These are phyloP conservation scores for Telfairia occidentalis DNA, from an alignment of 331 rosid species.

Conservation along the genomic window DNA sequence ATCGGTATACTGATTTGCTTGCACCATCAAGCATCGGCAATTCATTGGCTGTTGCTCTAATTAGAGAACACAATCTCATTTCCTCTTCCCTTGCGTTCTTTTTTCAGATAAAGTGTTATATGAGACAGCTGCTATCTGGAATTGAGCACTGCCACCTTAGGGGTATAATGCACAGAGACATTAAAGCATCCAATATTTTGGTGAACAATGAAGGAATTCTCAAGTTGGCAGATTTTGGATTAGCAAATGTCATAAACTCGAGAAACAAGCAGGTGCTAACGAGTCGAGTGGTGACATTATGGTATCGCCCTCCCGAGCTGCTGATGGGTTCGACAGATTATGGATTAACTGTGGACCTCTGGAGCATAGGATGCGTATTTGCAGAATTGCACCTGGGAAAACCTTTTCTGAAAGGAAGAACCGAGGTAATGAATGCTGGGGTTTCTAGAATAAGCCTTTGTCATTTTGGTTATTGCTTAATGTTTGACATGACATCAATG, in stretches of 20 bases:
- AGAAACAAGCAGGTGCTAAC: conserved; percentile 55
- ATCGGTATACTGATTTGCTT: background rate
- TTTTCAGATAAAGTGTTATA: conserved; percentile 73
- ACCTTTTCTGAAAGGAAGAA: conserved; percentile 92
- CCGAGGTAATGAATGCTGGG: conserved; percentile 48
- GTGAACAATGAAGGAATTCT: conserved; percentile 78
- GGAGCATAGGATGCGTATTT: conserved; percentile 97
- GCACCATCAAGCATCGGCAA: background rate
- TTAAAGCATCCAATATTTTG: conserved; percentile 80
- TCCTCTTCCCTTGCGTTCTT: background rate
- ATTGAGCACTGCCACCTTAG: conserved; percentile 88
- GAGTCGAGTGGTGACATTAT: conserved; percentile 85
- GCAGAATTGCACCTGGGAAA: conserved; percentile 71
- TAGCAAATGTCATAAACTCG: conserved; percentile 58
- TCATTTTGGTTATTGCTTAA: background rate
- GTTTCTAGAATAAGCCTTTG: background rate
- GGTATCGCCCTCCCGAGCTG: conserved; percentile 99
- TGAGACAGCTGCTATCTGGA: conserved; percentile 89
- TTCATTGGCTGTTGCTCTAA: background rate
- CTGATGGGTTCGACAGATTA: conserved; percentile 87
- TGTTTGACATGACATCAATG: conserved; percentile 6
- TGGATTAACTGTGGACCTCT: conserved; percentile 80
- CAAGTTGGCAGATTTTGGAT: conserved; percentile 89
- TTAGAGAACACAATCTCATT: background rate
- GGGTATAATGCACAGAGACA: conserved; percentile 88